Evolutionary conservation across 176 grass and related monocot genomes (phyloP), one percentile per base, ranked within the genome.

Genomic region (Cenchrus fungigraminus): DNA sequence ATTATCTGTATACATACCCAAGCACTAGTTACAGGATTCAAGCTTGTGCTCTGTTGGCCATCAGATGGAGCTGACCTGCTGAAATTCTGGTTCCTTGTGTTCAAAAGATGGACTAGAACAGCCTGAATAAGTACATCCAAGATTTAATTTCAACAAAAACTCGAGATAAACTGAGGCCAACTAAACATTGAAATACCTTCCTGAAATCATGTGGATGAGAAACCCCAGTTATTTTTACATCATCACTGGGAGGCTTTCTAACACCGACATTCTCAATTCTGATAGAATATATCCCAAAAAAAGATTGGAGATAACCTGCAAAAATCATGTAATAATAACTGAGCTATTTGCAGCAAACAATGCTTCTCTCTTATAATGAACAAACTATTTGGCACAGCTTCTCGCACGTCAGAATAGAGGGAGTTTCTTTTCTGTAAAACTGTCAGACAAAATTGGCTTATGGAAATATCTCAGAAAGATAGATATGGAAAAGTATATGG

Each of bases 201-300:
- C 65, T 89, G 81, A 92, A 95, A 90, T 88, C 72, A 69, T 83
- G 68, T 2, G 90, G 91, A 71, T 85, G 59, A 82, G 77, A 60
- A 83, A 89, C 49, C 55, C 91, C 91, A 5, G 80, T 80, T 70
- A 93, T 91, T 31, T 87, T 86, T 62, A 93, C 71, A 87, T 91
- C 94, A 85, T 91, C 84, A 72, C 71, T 85, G 29, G 71, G n/a
- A 60, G 88, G 72, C 66, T 84, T 92, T 87, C 68, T 63, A n/a
- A 91, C 71, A 72, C 88, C 81, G 50, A 59, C 51, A 77, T 91
- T 90, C 63, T 93, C 86, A 76, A 96, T 89, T 89, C 88, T 88
- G 68, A 96, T 71, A 28, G 94, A 89, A 73, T 85, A 91, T 80
- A 96, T 29, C 45, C 91, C 88, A 28, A 96, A 96, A 54, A 87